Conservation (phyloP, 2,329 filamentous ascomycete species). For the Venturia nashicola region DNA sequence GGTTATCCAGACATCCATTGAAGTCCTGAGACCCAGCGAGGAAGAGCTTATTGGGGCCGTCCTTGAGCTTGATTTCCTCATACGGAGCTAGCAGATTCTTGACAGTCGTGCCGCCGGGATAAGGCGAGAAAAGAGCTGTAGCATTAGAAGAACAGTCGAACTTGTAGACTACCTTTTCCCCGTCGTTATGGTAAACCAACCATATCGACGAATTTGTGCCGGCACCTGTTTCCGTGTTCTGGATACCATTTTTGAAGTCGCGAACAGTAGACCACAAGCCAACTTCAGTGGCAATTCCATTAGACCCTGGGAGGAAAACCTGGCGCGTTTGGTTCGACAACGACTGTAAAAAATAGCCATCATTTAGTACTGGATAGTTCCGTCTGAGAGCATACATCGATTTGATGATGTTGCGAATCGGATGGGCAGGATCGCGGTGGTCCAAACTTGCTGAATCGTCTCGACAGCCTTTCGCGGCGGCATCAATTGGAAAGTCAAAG, state of each 20-base stretch:
- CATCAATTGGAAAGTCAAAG: conserved; percentile 44
- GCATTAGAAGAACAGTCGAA: conserved; percentile 38
- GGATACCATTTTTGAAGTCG: conserved; percentile 36
- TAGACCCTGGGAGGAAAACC: conserved; percentile 15
- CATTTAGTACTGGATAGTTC: conserved; percentile 45
- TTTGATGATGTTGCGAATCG: conserved; percentile 48
- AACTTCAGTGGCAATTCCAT: conserved; percentile 16
- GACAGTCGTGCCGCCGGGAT: conserved; percentile 40
- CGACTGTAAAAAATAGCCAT: conserved; percentile 43
- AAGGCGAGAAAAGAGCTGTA: conserved; percentile 45
- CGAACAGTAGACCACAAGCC: conserved; percentile 47
- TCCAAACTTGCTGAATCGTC: conserved; percentile 46
- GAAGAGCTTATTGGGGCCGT: conserved; percentile 13
- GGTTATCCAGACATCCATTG: conserved; percentile 43
- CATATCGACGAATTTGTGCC: conserved; percentile 34
- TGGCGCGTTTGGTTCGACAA: conserved; percentile 42
- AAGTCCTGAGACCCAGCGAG: conserved; percentile 34
- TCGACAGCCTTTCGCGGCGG: conserved; percentile 41
- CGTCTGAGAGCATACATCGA: conserved; percentile 48
- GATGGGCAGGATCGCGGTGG: conserved; percentile 50
- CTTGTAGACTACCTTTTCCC: conserved; percentile 37
- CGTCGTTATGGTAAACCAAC: conserved; percentile 40
- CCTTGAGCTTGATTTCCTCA: conserved; percentile 38
- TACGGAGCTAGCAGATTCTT: conserved; percentile 53
- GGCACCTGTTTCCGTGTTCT: conserved; percentile 32